Base-by-base conservation (phyloP, 495 filamentous ascomycete species). In the Sporormia fimetaria region DNA sequence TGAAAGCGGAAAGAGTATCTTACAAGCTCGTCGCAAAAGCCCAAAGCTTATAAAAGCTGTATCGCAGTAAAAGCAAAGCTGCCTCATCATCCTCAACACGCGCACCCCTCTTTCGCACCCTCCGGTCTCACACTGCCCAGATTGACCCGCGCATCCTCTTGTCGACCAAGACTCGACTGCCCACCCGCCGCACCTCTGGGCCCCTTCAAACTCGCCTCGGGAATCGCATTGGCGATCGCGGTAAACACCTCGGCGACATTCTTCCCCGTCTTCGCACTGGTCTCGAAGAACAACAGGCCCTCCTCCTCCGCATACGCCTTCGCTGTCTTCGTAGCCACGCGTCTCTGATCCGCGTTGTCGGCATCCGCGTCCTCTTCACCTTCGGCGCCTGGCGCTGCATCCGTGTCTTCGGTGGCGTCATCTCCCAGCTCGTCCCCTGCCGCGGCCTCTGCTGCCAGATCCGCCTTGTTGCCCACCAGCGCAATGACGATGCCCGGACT, bases 241-340 rank as follows among this genome's bases (percentile, higher is more conserved):
- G 88, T 94, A 61, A 98, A 98, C 16, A 98, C 90, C 49, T 90
- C 87, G 47, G 80, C 75, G 21, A 98, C 90, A 61, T 94, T 94
- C 49, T 76, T 67, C 8, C 90, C 92, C 2, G 87, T 87, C 75
- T 98, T 98, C 29, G 90, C 90, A 51, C 84, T 93, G 15, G 90
- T 98, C 70, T 98, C 90, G 54, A 94, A 98, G 66, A 96, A 98
- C 51, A 98, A 57, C 35, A 96, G 64, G 15, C 78, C 73, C 63
- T 98, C 90, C 58, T 96, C 88, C 37, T 96, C 86, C 9, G 90
- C 92, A 67, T 95, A 96, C 23, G 75, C 63, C 65, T 78, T 84
- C n/a, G 87, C 90, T 63, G 94, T 86, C 29, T 79, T 74, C 11
- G 80, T 88, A 21, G 79, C 74, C 3, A 98, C 75, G 60, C 92